Base-by-base conservation (phyloP, 768 basidiomycete genomes). In the Tulasnella sp. region DNA sequence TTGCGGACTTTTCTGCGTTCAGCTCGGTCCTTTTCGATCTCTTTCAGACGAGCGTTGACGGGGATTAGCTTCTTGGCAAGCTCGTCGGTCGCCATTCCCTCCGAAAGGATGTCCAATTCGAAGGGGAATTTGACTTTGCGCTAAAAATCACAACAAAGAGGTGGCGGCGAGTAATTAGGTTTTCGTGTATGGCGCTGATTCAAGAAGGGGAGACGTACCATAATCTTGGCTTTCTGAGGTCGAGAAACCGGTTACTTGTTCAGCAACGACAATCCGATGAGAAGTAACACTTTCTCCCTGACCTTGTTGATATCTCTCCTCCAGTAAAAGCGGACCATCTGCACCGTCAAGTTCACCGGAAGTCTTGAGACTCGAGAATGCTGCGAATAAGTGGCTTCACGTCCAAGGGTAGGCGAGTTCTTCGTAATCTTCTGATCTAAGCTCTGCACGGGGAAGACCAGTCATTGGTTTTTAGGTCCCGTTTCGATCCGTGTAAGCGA, bases 261-360 rank as follows among this genome's bases (percentile, higher is more conserved):
- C 27, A 75, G 44, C 24, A 4, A 7, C n/a, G 42, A 82, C 71
- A 82, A n/a, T n/a, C n/a, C 83, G 34, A 48, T 1, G 73, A 14
- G 19, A 71, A 71, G 19, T 76, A 82, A n/a, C n/a, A n/a, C n/a
- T 81, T 21, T 24, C 18, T 56, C n/a, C 12, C 75, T 34, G 8
- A 77, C 76, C 36, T 93, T 95, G 75, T 86, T 86, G 80, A 98
- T 96, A 82, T 99, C 98, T 48, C 90, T 88, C 80, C 95, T 88
- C 98, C 98, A 99, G 78, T 92, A 93, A 85, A 99, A 99, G 72
- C 98, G 93, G 18, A 97, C 96, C 93, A 98, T 94, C 83, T 99
- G 96, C 5, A 99, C 90, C 7, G 92, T 92, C 31, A 98, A 89
- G 83, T 94, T 97, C 6, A 90, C 85, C 0, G 98, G 98, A 18